These are phyloP conservation scores for Silene noctiflora DNA, from an alignment of 179 eudicot species.

Conservation along the genomic window DNA sequence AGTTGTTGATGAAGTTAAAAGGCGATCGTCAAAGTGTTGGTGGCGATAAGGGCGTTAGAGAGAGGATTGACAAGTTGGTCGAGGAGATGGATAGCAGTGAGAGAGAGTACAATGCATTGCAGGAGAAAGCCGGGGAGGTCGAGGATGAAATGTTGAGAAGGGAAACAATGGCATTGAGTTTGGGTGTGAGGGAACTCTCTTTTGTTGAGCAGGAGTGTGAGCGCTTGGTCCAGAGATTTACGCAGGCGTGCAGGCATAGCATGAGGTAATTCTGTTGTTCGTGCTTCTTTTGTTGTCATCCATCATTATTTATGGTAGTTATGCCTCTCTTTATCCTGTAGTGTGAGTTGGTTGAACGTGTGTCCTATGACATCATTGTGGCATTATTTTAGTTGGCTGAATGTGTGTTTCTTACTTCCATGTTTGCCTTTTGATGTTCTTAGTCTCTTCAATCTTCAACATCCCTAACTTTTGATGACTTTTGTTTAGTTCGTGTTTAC, in stretches of 20 bases:
- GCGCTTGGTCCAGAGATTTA: constrained; percentile 53
- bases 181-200: constrained; percentile 72
- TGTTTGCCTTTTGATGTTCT: not conserved
- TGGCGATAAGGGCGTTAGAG: constrained; percentile 32
- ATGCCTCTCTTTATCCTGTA: not conserved
- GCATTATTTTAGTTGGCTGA: not conserved
- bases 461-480: too few relatives aligned
- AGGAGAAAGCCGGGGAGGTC: constrained; percentile 55
- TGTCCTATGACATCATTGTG: not conserved
- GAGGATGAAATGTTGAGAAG: constrained; percentile 50
- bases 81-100: constrained; percentile 43
- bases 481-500: not conserved
- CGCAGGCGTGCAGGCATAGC: constrained; percentile 34
- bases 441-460: not conserved
- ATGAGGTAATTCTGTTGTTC: constrained; percentile 40
- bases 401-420: not conserved
- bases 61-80: constrained; percentile 41
- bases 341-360: constrained; percentile 1
- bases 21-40: constrained; percentile 23
- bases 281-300: constrained; percentile 9
- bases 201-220: constrained; percentile 67
- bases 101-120: constrained; percentile 50
- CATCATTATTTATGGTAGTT: not conserved
- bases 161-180: constrained; percentile 60
- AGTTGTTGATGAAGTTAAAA: constrained; percentile 27